Conservation (phyloP, 805 yeast species). For the Peterozyma toletana region DNA sequence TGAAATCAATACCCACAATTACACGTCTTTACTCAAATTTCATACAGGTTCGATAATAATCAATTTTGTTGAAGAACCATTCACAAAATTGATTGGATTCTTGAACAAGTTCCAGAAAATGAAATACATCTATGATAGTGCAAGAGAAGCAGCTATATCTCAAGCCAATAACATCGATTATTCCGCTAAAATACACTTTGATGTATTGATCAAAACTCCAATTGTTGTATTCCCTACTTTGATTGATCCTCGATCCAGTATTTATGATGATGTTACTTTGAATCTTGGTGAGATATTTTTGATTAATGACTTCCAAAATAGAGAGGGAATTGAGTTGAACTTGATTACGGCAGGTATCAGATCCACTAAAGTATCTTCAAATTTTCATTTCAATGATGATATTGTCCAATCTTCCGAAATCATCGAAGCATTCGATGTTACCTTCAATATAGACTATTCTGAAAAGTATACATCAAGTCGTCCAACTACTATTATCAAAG, state of each 20-base stretch:
- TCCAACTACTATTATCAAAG: conserved; percentile 46
- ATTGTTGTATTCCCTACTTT: conserved; percentile 70
- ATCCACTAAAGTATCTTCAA: conserved; percentile 62
- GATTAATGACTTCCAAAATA: conserved; percentile 45
- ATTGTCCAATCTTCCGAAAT: conserved; percentile 52
- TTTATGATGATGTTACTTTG: conserved; percentile 57
- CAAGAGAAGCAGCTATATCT: conserved; percentile 81
- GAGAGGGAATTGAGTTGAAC: conserved; percentile 32
- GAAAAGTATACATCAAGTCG: conserved; percentile 28
- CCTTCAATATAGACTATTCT: conserved; percentile 49
- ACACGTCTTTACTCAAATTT: conserved; percentile 51
- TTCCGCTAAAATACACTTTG: conserved; percentile 60
- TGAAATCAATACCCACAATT: conserved; percentile 37
- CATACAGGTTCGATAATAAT: conserved; percentile 70
- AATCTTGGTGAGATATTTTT: conserved; percentile 80
- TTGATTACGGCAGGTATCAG: conserved; percentile 62
- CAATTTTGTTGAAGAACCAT: conserved; percentile 76
- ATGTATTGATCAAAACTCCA: conserved; percentile 73
- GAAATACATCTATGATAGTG: conserved; percentile 85
- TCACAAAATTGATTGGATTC: conserved; percentile 58
- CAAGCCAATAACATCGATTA: conserved; percentile 60
- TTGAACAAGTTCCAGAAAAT: conserved; percentile 70
- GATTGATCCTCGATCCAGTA: conserved; percentile 29
- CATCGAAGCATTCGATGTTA: conserved; percentile 56
- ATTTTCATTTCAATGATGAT: conserved; percentile 39